Conservation (phyloP, 1,139 yeast species). For the Lodderomyces beijingensis region DNA sequence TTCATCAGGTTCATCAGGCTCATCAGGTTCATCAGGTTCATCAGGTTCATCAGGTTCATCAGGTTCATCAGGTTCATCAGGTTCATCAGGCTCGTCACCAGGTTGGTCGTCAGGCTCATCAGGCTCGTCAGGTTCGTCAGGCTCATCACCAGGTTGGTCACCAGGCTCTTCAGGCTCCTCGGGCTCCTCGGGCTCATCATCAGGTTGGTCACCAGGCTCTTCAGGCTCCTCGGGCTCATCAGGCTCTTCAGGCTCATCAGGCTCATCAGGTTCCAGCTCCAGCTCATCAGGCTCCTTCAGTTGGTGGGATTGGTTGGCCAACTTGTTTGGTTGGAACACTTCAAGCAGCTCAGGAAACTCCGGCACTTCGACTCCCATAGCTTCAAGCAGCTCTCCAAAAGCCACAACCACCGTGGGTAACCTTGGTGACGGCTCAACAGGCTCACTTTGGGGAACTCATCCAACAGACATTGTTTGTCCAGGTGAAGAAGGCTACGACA, state of each 20-base stretch:
- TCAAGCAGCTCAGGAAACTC: constrained; percentile 7
- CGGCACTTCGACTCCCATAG: constrained; percentile 6
- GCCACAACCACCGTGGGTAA: too few relatives aligned
- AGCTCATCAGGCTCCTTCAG: constrained; percentile 10
- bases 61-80: constrained; percentile 7
- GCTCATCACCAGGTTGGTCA: constrained; percentile 3
- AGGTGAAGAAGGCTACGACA: constrained; percentile 13
- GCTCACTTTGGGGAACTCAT: constrained; percentile 9
- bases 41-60: constrained; percentile 3
- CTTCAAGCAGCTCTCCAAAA: too few relatives aligned
- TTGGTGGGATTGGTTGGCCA: too few relatives aligned
- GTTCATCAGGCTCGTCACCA: constrained; percentile 5
- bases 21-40: constrained; percentile 8
- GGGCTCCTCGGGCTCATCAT: too few relatives aligned
- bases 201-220: too few relatives aligned
- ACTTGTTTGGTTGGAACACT: constrained; percentile 1
- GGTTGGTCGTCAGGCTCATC: constrained; percentile 7
- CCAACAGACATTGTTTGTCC: constrained; percentile 11
- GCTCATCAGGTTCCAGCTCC: constrained; percentile 8
- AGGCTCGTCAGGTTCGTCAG: constrained; percentile 5
- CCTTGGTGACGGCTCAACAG: constrained; percentile 6
- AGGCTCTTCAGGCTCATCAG: constrained; percentile 1
- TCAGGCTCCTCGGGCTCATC: constrained; percentile 8
- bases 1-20: constrained; percentile 5
- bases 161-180: constrained; percentile 10